Conservation (phyloP, 2,329 filamentous ascomycete genomes). For the Penicillium decumbens region DNA sequence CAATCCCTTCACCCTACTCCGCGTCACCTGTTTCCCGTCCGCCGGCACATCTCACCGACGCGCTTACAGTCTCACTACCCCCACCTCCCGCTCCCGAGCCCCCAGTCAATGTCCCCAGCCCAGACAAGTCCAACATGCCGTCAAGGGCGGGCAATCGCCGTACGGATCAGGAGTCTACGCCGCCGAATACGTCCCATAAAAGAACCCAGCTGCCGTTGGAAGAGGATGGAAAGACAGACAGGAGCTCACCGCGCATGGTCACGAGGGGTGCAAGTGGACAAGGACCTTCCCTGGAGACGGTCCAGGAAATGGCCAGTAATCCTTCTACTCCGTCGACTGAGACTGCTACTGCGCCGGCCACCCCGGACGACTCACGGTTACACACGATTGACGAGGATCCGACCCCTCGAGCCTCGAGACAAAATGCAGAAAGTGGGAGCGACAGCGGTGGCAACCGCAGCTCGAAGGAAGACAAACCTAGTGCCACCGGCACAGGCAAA, state of each 20-base stretch:
- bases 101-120: constrained; percentile 56
- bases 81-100: constrained; percentile 57
- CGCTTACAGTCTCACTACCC: constrained; percentile 45
- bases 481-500: constrained; percentile 38
- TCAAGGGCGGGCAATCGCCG: constrained; percentile 31
- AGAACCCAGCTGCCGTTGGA: constrained; percentile 25
- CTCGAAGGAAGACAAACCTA: constrained; percentile 35
- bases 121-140: constrained; percentile 57
- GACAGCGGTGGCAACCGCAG: constrained; percentile 47
- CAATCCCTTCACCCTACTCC: constrained; percentile 48
- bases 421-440: constrained; percentile 56
- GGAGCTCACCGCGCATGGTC: constrained; percentile 46
- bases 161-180: constrained; percentile 28
- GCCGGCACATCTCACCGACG: constrained; percentile 64
- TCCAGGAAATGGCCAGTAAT: constrained; percentile 76
- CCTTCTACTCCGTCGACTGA: constrained; percentile 60
- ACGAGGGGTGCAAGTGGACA: constrained; percentile 57
- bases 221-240: constrained; percentile 36
- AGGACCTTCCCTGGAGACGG: constrained; percentile 71
- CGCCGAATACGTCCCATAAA: constrained; percentile 38
- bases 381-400: constrained; percentile 35
- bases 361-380: constrained; percentile 33
- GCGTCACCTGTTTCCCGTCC: constrained; percentile 59
- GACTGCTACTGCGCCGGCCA: constrained; percentile 40
- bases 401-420: constrained; percentile 42